These are phyloP conservation scores for Globisporangium middletonii DNA, from an alignment of 352 stramenopile species.

Conservation along the genomic window DNA sequence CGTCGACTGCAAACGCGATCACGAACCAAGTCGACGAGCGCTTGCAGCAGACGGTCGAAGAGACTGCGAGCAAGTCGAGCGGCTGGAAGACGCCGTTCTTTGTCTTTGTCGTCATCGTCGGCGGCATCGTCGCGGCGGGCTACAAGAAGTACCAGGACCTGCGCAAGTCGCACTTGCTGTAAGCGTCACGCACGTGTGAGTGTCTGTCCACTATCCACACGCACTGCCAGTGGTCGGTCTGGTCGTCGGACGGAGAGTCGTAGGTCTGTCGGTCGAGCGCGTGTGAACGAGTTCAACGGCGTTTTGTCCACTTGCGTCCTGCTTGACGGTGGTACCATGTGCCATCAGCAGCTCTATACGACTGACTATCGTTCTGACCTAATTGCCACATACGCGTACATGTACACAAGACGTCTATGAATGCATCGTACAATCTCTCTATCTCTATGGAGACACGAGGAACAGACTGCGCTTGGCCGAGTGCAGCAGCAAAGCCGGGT, in stretches of 20 bases:
- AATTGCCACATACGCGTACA: neutral
- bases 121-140: conserved; percentile 38
- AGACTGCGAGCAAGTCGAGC: conserved; percentile 60
- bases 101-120: conserved; percentile 64
- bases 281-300: no score
- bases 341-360: no score
- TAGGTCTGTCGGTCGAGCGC: no score
- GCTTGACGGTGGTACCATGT: no score
- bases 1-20: conserved; percentile 50
- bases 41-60: conserved; percentile 62
- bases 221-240: neutral
- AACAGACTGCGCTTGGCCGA: conserved; percentile 3
- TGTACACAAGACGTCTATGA: neutral
- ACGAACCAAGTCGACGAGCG: conserved; percentile 63
- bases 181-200: conserved; percentile 12
- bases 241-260: neutral
- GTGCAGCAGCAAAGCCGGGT: neutral
- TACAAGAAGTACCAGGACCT: conserved; percentile 89
- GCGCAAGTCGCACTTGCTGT: conserved; percentile 84
- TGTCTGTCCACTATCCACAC: neutral
- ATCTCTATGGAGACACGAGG: conserved; percentile 5
- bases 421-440: neutral
- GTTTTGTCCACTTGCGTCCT: no score
- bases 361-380: no score
- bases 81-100: conserved; percentile 85